Conservation (phyloP, 805 yeast genomes). For the Teunomyces atbi region DNA sequence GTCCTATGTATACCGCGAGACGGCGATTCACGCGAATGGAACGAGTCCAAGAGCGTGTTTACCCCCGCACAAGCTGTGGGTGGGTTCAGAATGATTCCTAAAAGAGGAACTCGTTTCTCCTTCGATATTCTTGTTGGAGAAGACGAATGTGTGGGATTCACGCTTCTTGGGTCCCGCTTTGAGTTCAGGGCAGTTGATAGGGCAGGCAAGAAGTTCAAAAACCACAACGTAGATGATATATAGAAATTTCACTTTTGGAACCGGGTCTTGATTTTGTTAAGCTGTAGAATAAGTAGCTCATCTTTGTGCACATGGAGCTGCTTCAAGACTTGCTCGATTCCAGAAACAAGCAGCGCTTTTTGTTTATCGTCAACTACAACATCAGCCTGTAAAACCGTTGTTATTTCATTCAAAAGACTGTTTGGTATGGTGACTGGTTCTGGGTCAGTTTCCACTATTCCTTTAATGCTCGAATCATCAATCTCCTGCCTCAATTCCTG, state of each 20-base stretch:
- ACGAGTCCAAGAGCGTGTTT: constrained; percentile 16
- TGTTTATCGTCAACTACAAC: background rate
- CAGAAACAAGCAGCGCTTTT: constrained; percentile 3
- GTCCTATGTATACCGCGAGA: constrained; percentile 54
- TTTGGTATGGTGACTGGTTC: constrained; percentile 6
- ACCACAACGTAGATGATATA: constrained; percentile 65
- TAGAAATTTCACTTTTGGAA: constrained; percentile 8
- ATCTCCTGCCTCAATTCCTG: constrained; percentile 3
- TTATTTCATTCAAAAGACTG: constrained; percentile 7
- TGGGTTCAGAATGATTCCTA: constrained; percentile 65
- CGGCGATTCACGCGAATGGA: constrained; percentile 34
- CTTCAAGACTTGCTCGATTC: constrained; percentile 12
- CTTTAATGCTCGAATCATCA: constrained; percentile 15
- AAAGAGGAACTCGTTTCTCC: constrained; percentile 62
- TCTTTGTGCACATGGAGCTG: constrained; percentile 15
- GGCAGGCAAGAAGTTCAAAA: constrained; percentile 80
- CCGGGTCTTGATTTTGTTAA: constrained; percentile 10
- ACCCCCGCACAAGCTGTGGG: constrained; percentile 45
- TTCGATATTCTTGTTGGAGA: constrained; percentile 38
- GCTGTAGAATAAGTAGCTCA: constrained; percentile 23
- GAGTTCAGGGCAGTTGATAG: constrained; percentile 76
- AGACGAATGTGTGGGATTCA: constrained; percentile 49
- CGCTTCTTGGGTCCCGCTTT: constrained; percentile 77
- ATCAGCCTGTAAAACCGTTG: constrained; percentile 2
- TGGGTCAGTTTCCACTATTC: constrained; percentile 6